Evolutionary conservation across 352 stramenopile species (phyloP).

Genomic region (Phytophthora pistaciae): DNA sequence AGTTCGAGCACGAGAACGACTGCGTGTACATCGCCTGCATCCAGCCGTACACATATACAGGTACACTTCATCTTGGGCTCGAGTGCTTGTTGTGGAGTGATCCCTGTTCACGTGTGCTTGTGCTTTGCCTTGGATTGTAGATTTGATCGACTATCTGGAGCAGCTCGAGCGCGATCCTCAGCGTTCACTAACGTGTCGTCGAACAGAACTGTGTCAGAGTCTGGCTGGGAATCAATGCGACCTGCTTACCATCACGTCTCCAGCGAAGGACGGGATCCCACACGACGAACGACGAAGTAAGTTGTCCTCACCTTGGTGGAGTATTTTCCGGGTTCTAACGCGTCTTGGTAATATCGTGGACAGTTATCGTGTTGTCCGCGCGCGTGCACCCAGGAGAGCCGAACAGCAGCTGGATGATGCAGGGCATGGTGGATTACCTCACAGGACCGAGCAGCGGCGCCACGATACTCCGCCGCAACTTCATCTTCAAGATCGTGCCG

Average conservation of each 20-base stretch:
- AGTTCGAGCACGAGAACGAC: slow-evolving; percentile 75
- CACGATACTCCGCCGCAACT: slow-evolving; percentile 72
- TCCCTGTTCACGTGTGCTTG: neutral
- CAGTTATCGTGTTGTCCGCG: slow-evolving; percentile 87
- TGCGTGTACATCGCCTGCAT: slow-evolving; percentile 86
- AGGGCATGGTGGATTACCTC: slow-evolving; percentile 93
- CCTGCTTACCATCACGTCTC: slow-evolving; percentile 90
- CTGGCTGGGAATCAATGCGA: slow-evolving; percentile 88
- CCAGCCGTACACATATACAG: slow-evolving; percentile 90
- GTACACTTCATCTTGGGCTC: slow-evolving; percentile 26
- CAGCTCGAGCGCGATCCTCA: slow-evolving; percentile 60
- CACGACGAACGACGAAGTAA: slow-evolving; percentile 63
- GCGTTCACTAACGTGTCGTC: slow-evolving; percentile 52
- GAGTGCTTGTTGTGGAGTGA: neutral
- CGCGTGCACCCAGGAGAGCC: slow-evolving; percentile 92
- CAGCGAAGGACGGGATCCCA: slow-evolving; percentile 44
- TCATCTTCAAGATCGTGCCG: slow-evolving; percentile 92
- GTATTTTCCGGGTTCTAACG: neutral
- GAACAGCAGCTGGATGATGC: slow-evolving; percentile 93
- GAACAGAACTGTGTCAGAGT: slow-evolving; percentile 86
- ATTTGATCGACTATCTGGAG: slow-evolving; percentile 81
- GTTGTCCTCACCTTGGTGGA: neutral
- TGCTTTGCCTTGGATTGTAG: slow-evolving; percentile 21
- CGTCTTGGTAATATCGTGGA: neutral
- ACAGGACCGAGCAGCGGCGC: slow-evolving; percentile 72